phyloP scores from a whole-genome alignment of 352 stramenopile species.

The Pythium volutum region DNA sequence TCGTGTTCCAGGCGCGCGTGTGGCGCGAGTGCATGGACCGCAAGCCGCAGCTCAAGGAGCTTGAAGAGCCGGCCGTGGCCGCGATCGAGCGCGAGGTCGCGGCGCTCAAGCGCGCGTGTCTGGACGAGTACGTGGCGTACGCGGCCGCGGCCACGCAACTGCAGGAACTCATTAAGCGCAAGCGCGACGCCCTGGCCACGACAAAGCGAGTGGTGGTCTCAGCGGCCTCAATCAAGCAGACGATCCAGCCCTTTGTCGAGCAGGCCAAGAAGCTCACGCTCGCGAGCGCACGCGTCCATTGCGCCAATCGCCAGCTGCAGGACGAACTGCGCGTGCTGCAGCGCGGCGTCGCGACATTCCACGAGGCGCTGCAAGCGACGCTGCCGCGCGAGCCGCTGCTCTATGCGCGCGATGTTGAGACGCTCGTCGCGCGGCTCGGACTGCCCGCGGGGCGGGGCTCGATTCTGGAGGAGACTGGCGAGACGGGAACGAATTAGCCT shows the following conservation, averaged over 20 bases:
- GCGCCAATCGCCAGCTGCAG: constrained; percentile 51
- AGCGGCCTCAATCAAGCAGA: constrained; percentile 43
- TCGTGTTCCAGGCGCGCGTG: constrained; percentile 65
- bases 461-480: constrained; percentile 3
- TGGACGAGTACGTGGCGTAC: constrained; percentile 40
- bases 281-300: constrained; percentile 39
- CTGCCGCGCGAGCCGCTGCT: constrained; percentile 57
- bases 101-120: constrained; percentile 40
- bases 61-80: constrained; percentile 38
- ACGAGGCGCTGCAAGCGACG: constrained; percentile 33
- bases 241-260: constrained; percentile 57
- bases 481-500: not conserved
- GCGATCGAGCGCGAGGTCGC: constrained; percentile 49
- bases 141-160: constrained; percentile 35
- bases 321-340: constrained; percentile 41
- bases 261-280: constrained; percentile 50
- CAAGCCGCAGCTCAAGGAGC: constrained; percentile 35
- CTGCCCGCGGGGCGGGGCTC: constrained; percentile 5
- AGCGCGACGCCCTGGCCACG: constrained; percentile 32
- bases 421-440: constrained; percentile 2
- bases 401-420: constrained; percentile 42
- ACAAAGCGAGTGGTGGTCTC: constrained; percentile 22
- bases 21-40: constrained; percentile 65
- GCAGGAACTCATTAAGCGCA: constrained; percentile 33
- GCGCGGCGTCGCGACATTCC: constrained; percentile 39